phyloP scores from a whole-genome alignment of 306 rosid species.

The Castanea sativa region DNA sequence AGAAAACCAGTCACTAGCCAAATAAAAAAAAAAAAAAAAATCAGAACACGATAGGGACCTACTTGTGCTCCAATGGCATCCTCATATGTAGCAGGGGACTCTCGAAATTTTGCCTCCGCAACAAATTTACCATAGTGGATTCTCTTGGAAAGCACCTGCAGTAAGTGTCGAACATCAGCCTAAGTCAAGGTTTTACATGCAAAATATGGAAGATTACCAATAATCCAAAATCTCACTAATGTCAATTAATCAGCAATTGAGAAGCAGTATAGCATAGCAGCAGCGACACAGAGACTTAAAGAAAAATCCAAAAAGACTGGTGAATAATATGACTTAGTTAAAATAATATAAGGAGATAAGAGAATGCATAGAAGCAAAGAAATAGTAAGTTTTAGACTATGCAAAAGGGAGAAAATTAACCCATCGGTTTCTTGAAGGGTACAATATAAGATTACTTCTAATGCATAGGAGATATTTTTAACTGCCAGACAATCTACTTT shows the following conservation, averaged over 20 bases:
- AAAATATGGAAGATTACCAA: neutral
- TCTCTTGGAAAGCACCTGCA: constrained; percentile 57
- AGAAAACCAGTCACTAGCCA: constrained; percentile 6
- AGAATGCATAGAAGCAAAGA: too few species aligned
- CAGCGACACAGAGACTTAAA: neutral
- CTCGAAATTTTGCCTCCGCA: constrained; percentile 56
- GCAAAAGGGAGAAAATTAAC: neutral
- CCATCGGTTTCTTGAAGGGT: neutral
- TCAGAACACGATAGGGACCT: neutral
- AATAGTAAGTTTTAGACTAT: neutral
- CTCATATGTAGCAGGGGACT: constrained; percentile 32
- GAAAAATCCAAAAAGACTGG: neutral
- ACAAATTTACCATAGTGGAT: constrained; percentile 70
- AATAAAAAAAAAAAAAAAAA: neutral
- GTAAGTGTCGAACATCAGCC: constrained; percentile 1
- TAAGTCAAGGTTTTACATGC: neutral
- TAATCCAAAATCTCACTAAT: neutral
- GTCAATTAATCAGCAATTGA: neutral
- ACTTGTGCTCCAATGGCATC: constrained; percentile 45
- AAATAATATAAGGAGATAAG: too few species aligned
- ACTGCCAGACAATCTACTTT: neutral
- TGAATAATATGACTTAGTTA: neutral
- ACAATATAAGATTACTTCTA: neutral
- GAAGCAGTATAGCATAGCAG: neutral
- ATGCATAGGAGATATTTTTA: neutral